phyloP scores from a whole-genome alignment of 257 asterid genomes.

The Plantago elongata region DNA sequence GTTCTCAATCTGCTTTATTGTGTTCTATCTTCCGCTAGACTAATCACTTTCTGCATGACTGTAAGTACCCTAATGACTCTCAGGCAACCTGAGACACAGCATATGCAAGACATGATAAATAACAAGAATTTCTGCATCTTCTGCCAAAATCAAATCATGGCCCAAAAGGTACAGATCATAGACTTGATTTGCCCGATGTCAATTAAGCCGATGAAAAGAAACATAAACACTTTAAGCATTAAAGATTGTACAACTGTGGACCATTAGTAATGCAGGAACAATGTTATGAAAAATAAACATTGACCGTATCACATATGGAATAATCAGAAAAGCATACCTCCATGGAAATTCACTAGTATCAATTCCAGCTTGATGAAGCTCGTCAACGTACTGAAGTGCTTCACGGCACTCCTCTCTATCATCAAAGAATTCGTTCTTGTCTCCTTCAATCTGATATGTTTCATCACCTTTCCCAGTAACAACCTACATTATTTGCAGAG shows the following conservation, averaged over 20 bases:
- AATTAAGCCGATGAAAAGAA: too few relatives aligned
- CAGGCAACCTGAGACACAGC: conserved; percentile 63
- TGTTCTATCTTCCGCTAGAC: conserved; percentile 19
- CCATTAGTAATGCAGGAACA: too few relatives aligned
- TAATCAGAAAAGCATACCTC: conserved; percentile 43
- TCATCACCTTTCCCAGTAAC: conserved; percentile 97
- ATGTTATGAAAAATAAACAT: too few relatives aligned
- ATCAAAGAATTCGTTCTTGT: conserved; percentile 82
- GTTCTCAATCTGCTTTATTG: conserved; percentile 1
- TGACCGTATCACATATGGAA: background rate
- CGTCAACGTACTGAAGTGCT: conserved; percentile 93
- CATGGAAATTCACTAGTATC: conserved; percentile 98
- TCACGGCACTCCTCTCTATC: conserved; percentile 97
- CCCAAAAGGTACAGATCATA: too few relatives aligned
- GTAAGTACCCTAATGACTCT: conserved; percentile 57
- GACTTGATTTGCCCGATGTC: too few relatives aligned
- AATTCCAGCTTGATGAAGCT: conserved; percentile 98
- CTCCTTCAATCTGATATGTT: conserved; percentile 75
- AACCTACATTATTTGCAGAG: conserved; percentile 43
- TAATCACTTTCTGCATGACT: conserved; percentile 15
- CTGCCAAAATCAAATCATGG: too few relatives aligned
- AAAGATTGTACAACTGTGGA: too few relatives aligned
- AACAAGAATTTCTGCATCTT: conserved; percentile 4
- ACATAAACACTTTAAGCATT: too few relatives aligned
- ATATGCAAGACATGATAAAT: conserved; percentile 7